Evolutionary conservation across 2,329 filamentous ascomycete species (phyloP).

Genomic region (Penicillium aurantiogriseum): DNA sequence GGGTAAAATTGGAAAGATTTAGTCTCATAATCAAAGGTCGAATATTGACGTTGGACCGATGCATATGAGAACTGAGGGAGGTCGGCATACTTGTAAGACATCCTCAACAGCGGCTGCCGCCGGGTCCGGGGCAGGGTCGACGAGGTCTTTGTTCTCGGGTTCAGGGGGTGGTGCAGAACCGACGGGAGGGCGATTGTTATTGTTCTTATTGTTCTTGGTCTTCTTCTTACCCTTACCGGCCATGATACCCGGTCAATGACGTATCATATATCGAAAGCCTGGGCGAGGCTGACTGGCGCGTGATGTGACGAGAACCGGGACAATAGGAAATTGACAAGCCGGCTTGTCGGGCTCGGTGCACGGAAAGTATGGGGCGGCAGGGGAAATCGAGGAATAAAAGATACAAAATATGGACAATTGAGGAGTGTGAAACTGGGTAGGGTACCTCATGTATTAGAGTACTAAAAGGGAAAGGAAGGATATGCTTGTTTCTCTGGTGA

Average conservation of each 20-base stretch:
- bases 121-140: constrained; percentile 30
- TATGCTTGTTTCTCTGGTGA: constrained; percentile 32
- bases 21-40: constrained; percentile 44
- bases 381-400: constrained; percentile 24
- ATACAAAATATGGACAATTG: constrained; percentile 25
- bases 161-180: constrained; percentile 28
- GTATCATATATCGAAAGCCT: constrained; percentile 26
- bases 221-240: constrained; percentile 32
- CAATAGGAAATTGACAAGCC: constrained; percentile 30
- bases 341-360: constrained; percentile 27
- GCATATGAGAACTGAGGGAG: constrained; percentile 46
- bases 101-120: constrained; percentile 35
- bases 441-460: constrained; percentile 30
- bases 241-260: constrained; percentile 40
- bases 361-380: constrained; percentile 24
- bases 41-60: constrained; percentile 43
- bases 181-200: constrained; percentile 28
- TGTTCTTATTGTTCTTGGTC: constrained; percentile 38
- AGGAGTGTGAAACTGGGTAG: constrained; percentile 15
- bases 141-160: constrained; percentile 19
- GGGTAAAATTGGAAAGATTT: constrained; percentile 39
- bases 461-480: constrained; percentile 29
- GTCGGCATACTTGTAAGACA: constrained; percentile 46
- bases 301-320: constrained; percentile 21
- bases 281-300: constrained; percentile 23